A percentile compares a stretch with the other conserved stretches of the same genome.
These are phyloP conservation scores for Solanum bulbocastanum DNA, from an alignment of 257 asterid genomes.

Conservation along the genomic window DNA sequence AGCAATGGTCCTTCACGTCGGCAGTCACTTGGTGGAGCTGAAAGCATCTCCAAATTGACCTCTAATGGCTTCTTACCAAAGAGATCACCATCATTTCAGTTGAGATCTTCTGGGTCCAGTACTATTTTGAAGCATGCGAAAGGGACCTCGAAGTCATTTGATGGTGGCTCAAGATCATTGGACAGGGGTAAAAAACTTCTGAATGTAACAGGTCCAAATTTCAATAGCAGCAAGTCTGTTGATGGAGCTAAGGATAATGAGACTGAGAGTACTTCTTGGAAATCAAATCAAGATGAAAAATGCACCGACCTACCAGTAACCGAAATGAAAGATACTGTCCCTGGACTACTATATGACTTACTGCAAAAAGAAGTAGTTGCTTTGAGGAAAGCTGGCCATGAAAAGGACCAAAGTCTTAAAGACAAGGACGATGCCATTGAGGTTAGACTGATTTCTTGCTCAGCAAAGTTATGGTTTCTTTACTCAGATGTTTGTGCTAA, in stretches of 20 bases:
- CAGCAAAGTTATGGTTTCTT: not conserved
- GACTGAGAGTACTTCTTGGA: constrained; percentile 49
- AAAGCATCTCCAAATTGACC: constrained; percentile 66
- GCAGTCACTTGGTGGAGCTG: constrained; percentile 92
- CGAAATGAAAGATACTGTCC: constrained; percentile 63
- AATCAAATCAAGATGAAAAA: constrained; percentile 59
- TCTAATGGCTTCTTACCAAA: constrained; percentile 84
- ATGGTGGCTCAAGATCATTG: constrained; percentile 83
- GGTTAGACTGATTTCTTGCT: constrained; percentile 25
- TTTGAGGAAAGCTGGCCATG: constrained; percentile 80
- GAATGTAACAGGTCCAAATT: constrained; percentile 80
- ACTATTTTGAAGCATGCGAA: constrained; percentile 82
- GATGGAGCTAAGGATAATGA: constrained; percentile 76
- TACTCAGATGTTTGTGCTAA: not conserved
- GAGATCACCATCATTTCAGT: constrained; percentile 84
- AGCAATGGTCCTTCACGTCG: constrained; percentile 83
- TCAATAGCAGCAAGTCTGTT: constrained; percentile 80
- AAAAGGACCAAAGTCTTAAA: constrained; percentile 94
- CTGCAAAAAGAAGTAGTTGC: constrained; percentile 83
- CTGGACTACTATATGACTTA: constrained; percentile 69
- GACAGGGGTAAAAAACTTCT: constrained; percentile 78
- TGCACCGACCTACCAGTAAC: constrained; percentile 39
- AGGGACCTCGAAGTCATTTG: constrained; percentile 95
- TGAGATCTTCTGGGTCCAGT: constrained; percentile 84
- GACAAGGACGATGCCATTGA: constrained; percentile 97